These are phyloP conservation scores for Aspergillus neotritici DNA, from an alignment of 2,329 filamentous ascomycete genomes.

Conservation along the genomic window DNA sequence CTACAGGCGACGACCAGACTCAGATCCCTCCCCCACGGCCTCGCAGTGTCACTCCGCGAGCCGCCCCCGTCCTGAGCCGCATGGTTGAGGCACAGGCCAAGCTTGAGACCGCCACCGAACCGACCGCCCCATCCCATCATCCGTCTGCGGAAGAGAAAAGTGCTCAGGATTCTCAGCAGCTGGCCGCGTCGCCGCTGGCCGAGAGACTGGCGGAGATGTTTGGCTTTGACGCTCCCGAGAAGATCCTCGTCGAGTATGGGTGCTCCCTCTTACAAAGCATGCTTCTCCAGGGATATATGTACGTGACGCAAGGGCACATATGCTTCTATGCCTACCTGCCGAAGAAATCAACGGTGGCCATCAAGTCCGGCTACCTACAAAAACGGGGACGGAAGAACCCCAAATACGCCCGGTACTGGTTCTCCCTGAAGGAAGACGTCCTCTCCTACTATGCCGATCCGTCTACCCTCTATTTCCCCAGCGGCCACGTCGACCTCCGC, in stretches of 20 bases:
- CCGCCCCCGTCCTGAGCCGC: slow-evolving; percentile 68
- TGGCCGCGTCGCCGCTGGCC: slow-evolving; percentile 55
- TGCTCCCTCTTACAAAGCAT: slow-evolving; percentile 92
- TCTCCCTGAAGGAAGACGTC: slow-evolving; percentile 84
- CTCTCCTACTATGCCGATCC: slow-evolving; percentile 82
- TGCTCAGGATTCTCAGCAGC: slow-evolving; percentile 47
- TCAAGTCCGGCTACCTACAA: slow-evolving; percentile 80
- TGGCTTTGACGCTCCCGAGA: slow-evolving; percentile 72
- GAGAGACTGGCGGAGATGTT: slow-evolving; percentile 77
- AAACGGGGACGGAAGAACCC: slow-evolving; percentile 87
- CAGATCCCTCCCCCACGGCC: slow-evolving; percentile 18
- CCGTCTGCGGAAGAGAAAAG: slow-evolving; percentile 31
- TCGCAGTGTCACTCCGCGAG: slow-evolving; percentile 41
- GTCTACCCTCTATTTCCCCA: slow-evolving; percentile 82
- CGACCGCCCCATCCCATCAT: slow-evolving; percentile 15
- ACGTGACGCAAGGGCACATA: slow-evolving; percentile 86
- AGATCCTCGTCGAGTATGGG: slow-evolving; percentile 84
- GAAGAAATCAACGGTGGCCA: slow-evolving; percentile 72
- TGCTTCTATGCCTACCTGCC: slow-evolving; percentile 98
- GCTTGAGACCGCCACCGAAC: slow-evolving; percentile 35
- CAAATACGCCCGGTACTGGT: slow-evolving; percentile 87
- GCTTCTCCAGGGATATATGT: slow-evolving; percentile 88
- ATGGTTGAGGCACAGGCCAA: slow-evolving; percentile 69
- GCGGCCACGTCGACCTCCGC: slow-evolving; percentile 84
- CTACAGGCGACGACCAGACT: slow-evolving; percentile 12